Conservation (phyloP, 78 protist species). For the Guillardia theta region DNA sequence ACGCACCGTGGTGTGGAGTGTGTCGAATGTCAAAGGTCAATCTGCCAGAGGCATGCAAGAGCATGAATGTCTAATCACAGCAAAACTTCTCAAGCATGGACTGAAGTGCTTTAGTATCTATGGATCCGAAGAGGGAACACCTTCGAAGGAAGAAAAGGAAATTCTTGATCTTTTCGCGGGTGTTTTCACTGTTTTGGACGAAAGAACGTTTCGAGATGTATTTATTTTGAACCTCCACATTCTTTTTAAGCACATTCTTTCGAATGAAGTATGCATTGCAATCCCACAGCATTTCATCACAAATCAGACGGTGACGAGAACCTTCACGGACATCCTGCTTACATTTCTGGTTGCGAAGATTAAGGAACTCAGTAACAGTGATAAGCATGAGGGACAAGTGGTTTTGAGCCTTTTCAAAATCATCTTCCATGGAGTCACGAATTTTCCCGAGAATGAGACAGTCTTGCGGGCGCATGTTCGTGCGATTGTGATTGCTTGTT, state of each 20-base stretch:
- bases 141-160: constrained; percentile 46
- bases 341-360: constrained; percentile 54
- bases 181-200: constrained; percentile 76
- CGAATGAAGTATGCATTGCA: not conserved
- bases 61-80: not conserved
- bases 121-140: not conserved
- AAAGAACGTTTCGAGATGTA: constrained; percentile 65
- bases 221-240: constrained; percentile 49
- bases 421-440: constrained; percentile 67
- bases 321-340: constrained; percentile 64
- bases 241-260: constrained; percentile 46
- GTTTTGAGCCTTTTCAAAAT: constrained; percentile 73
- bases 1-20: constrained; percentile 78
- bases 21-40: constrained; percentile 25
- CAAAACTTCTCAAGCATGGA: constrained; percentile 57
- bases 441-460: constrained; percentile 71
- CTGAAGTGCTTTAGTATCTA: constrained; percentile 72
- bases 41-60: not conserved
- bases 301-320: constrained; percentile 21
- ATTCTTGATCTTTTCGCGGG: constrained; percentile 63
- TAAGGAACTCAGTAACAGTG: constrained; percentile 32
- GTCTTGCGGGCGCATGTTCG: constrained; percentile 71
- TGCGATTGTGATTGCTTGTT: constrained; percentile 47
- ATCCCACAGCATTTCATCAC: constrained; percentile 83
- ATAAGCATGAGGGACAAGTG: constrained; percentile 23